Conservation (phyloP, 345 rosid species). For the Conringia planisiliqua region DNA sequence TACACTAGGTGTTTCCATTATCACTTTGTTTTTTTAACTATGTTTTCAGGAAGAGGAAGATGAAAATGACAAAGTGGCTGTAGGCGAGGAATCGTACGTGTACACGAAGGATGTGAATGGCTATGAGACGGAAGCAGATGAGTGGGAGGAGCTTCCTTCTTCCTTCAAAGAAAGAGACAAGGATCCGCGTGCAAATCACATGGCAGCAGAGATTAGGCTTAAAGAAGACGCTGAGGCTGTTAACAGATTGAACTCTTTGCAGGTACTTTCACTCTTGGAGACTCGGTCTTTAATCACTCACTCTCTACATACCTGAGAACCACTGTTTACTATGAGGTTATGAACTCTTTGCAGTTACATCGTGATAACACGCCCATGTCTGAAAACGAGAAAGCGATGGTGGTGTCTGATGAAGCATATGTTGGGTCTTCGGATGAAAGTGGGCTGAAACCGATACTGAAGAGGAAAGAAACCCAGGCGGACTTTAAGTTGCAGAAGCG, state of each 20-base stretch:
- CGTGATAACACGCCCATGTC: neutral
- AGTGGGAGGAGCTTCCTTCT: slow-evolving; percentile 45
- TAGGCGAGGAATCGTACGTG: slow-evolving; percentile 37
- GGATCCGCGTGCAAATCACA: slow-evolving; percentile 76
- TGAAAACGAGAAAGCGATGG: slow-evolving; percentile 11
- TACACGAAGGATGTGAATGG: slow-evolving; percentile 48
- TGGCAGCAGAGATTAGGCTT: slow-evolving; percentile 62
- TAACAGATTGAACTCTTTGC: slow-evolving; percentile 44
- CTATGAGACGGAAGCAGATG: slow-evolving; percentile 49
- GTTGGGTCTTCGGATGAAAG: slow-evolving; percentile 36
- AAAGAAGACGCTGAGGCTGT: slow-evolving; percentile 79
- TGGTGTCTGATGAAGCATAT: slow-evolving; percentile 23
- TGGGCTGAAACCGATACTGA: slow-evolving; percentile 64
- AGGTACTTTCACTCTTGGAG: slow-evolving; percentile 16
- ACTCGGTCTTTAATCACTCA: too few relatives aligned
- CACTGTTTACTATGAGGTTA: neutral
- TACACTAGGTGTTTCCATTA: neutral
- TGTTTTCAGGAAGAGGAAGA: slow-evolving; percentile 78
- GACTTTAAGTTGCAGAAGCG: slow-evolving; percentile 66
- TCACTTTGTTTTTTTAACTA: neutral
- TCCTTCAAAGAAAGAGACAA: slow-evolving; percentile 40
- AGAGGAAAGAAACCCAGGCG: slow-evolving; percentile 53
- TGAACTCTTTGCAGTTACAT: slow-evolving; percentile 12
- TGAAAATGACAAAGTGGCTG: slow-evolving; percentile 57
- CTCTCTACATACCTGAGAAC: neutral